Base-by-base conservation (phyloP, 2,329 filamentous ascomycete genomes). In the Kalmusia sp. region DNA sequence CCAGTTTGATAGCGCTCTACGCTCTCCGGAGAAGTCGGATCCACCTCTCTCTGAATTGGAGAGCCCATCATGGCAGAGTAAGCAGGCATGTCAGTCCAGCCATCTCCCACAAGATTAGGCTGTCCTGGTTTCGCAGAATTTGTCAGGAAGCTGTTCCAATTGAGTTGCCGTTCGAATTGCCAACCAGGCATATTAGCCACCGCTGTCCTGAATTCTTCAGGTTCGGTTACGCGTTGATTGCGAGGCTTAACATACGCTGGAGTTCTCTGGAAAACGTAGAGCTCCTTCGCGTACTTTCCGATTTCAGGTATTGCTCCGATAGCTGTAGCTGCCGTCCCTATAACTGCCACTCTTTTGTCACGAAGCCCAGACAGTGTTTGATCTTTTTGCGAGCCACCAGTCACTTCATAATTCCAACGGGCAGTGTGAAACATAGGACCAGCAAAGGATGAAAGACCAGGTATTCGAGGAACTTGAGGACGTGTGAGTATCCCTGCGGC, bases 41-140 rank as follows among this genome's bases (percentile, higher is more conserved):
- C 19, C 14, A 47, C 9, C 8, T 31, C 15, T 44, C 19, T 12
- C 19, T 44, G 40, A 38, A 19, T 21, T 21, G 24, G 40, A 7
- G 24, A 31, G n/a, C 49, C 49, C 15, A 39, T 19, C 21, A 51
- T 30, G 15, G 39, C 49, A 27, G 34, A 24, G 11, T 47, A 40
- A 24, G 41, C 33, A 27, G 24, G 47, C 25, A 34, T 48, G 5
- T 27, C 54, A 2, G 77, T 75, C 80, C 80, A 84, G 6, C 69
- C 77, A 54, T 85, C 83, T 14, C 71, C 55, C 5, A 84, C 76
- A 15, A 82, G 57, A 57, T 84, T 70, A 3, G 67, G 63, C 11
- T 69, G 67, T 3, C 76, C 71, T 14, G 48, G 40, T 27, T 70
- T 59, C 2, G 62, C 57, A 6, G 69, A 57, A 1, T 54, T 53